Percentiles rank a stretch among this genome's conserved stretches.
phyloP scores from a whole-genome alignment of 192 early-diverging fungal genomes.

The Oehlia diaphana region DNA sequence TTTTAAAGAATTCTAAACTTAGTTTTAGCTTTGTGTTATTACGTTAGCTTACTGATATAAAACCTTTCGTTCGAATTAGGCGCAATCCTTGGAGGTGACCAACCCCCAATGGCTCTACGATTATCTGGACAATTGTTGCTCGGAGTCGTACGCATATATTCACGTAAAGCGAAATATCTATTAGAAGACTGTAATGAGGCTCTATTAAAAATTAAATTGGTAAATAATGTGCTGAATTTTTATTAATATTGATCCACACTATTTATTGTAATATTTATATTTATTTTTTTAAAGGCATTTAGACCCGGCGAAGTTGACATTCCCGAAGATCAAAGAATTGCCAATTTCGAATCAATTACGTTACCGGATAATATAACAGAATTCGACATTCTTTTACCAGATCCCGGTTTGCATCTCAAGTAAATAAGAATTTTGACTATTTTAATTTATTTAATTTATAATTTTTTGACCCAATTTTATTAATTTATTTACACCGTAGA shows the following conservation, averaged over 20 bases:
- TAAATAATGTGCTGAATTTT: slow-evolving; percentile 39
- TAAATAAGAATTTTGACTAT: background rate
- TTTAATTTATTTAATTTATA: background rate
- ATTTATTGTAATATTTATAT: background rate
- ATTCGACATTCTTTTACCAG: slow-evolving; percentile 88
- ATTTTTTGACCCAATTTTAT: background rate
- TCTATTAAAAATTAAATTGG: slow-evolving; percentile 91
- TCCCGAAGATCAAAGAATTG: slow-evolving; percentile 67
- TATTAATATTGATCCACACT: background rate
- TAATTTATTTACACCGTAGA: background rate
- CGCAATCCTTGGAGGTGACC: slow-evolving; percentile 77
- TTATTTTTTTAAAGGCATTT: slow-evolving; percentile 60
- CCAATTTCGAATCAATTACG: slow-evolving; percentile 83
- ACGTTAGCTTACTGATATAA: background rate
- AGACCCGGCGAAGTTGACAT: slow-evolving; percentile 83
- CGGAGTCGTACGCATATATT: slow-evolving; percentile 94
- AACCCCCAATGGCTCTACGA: slow-evolving; percentile 88
- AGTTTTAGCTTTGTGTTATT: too few relatives aligned
- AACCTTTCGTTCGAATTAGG: slow-evolving; percentile 42
- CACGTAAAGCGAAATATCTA: slow-evolving; percentile 93
- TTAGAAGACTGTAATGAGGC: slow-evolving; percentile 98
- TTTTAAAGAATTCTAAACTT: background rate
- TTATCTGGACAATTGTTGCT: slow-evolving; percentile 95
- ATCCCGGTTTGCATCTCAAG: slow-evolving; percentile 50
- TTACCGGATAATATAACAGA: slow-evolving; percentile 84